These are phyloP conservation scores for Coniella lustricola DNA, from an alignment of 2,329 filamentous ascomycete species.

Conservation along the genomic window DNA sequence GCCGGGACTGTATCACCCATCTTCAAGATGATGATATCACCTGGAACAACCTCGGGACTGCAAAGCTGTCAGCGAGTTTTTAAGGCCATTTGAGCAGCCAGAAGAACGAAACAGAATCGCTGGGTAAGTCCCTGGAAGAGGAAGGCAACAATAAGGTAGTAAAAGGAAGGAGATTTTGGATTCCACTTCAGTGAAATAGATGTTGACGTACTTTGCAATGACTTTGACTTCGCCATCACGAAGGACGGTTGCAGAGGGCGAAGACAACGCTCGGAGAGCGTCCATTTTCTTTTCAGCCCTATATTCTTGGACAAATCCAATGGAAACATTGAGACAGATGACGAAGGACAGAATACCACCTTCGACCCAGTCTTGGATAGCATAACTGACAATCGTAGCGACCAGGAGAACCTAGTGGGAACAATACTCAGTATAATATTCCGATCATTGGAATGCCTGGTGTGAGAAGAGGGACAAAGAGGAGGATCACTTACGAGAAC, in stretches of 20 bases:
- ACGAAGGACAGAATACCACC: slow-evolving; percentile 28
- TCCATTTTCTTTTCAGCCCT: slow-evolving; percentile 62
- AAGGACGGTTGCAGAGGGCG: slow-evolving; percentile 55
- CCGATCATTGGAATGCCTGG: slow-evolving; percentile 24
- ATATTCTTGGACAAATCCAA: slow-evolving; percentile 60
- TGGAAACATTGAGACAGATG: slow-evolving; percentile 57
- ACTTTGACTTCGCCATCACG: slow-evolving; percentile 52
- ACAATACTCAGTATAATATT: slow-evolving; percentile 29
- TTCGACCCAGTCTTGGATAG: slow-evolving; percentile 43
- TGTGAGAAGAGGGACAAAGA: neutral
- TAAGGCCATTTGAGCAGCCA: neutral
- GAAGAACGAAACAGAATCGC: neutral
- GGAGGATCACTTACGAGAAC: slow-evolving; percentile 52
- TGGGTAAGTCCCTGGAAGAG: too few relatives aligned
- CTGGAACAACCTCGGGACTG: slow-evolving; percentile 60
- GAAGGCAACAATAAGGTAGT: too few relatives aligned
- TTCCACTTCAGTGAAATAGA: too few relatives aligned
- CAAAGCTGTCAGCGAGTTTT: slow-evolving; percentile 10
- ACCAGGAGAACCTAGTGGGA: slow-evolving; percentile 64
- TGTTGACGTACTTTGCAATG: slow-evolving; percentile 45
- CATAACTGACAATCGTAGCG: slow-evolving; percentile 66
- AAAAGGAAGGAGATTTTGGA: too few relatives aligned
- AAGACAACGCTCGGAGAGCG: slow-evolving; percentile 52
- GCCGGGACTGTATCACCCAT: slow-evolving; percentile 71
- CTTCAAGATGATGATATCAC: slow-evolving; percentile 60